Base-by-base conservation (phyloP, 768 basidiomycete species). In the Exidia glandulosa region DNA sequence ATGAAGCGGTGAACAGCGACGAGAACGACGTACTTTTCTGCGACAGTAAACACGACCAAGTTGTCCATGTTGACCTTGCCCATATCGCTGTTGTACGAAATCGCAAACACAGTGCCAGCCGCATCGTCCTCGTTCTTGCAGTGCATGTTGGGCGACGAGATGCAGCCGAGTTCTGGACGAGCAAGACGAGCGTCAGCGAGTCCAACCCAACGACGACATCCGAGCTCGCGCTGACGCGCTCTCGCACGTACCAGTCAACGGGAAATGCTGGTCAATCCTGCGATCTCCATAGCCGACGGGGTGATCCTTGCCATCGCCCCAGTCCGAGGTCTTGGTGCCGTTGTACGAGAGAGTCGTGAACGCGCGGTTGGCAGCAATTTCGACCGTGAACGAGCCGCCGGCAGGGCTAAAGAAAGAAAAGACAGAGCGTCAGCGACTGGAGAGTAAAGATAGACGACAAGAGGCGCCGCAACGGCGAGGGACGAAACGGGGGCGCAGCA, bases 291-390 rank as follows among this genome's bases (percentile, higher is more conserved):
- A 57, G 29, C 16, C 29, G 19, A 56, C 59, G 5, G 59, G 59
- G 34, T 60, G 59, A 16, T 25, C n/a, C 32, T 60, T 54, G 54
- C 59, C 59, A 30, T 60, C 59, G 31, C 59, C 59, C 50, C 50
- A 60, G 30, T 25, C 32, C 14, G 52, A 31, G n/a, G 29, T 34
- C 29, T n/a, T 34, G 5, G 41, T 19, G 23, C 59, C 59, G 16
- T 36, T 47, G 45, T 56, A 60, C n/a, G 56, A 57, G 6, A 56
- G 36, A 9, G 54, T 29, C 13, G 59, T 60, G 41, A 60, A 56
- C 2, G 59, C 59, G 10, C 59, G 31, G 33, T 60, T 60, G 27
- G 23, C 54, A 3, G 59, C 59, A 19, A 60, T 23, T n/a, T 60
- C 59, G 36, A 56, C 59, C 13, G 59, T 60, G 52, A 60, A 60